A percentile compares a stretch with the other conserved stretches of the same genome.
These are phyloP conservation scores for Annona squamosa DNA, from an alignment of 164 flowering plant genomes.

Conservation along the genomic window DNA sequence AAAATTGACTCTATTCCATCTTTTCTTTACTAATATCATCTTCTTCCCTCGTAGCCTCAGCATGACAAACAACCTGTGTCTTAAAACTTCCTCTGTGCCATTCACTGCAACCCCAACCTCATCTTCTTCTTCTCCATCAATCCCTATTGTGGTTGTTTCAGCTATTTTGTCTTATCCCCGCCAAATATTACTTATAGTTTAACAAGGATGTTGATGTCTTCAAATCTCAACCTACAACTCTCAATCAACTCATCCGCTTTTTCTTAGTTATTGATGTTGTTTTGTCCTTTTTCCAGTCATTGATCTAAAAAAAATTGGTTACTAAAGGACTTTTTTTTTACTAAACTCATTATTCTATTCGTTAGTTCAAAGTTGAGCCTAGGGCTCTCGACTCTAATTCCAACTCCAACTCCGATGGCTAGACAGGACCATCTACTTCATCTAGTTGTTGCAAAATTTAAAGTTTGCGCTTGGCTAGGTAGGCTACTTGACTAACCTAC, in stretches of 20 bases:
- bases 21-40: slow-evolving; percentile 19
- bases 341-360: slow-evolving; percentile 46
- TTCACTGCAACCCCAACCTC: slow-evolving; percentile 18
- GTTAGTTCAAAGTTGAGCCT: slow-evolving; percentile 49
- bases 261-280: slow-evolving; percentile 21
- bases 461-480: slow-evolving; percentile 11
- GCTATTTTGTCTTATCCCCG: slow-evolving; percentile 28
- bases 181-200: background rate
- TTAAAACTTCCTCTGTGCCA: slow-evolving; percentile 33
- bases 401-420: background rate
- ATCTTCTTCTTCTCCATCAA: slow-evolving; percentile 41
- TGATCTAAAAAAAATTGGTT: background rate
- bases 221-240: slow-evolving; percentile 2
- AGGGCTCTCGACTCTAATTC: background rate
- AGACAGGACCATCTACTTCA: slow-evolving; percentile 25
- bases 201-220: slow-evolving; percentile 14
- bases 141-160: slow-evolving; percentile 40
- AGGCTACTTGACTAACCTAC: slow-evolving; percentile 50
- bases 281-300: slow-evolving; percentile 3
- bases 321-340: slow-evolving; percentile 44
- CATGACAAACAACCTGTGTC: slow-evolving; percentile 3
- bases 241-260: slow-evolving; percentile 27
- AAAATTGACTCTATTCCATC: slow-evolving; percentile 15
- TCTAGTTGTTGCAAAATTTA: slow-evolving; percentile 34
- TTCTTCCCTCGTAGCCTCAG: slow-evolving; percentile 6